Conservation (phyloP, 108 stramenopile species). For the Skeletonema marinoi region DNA sequence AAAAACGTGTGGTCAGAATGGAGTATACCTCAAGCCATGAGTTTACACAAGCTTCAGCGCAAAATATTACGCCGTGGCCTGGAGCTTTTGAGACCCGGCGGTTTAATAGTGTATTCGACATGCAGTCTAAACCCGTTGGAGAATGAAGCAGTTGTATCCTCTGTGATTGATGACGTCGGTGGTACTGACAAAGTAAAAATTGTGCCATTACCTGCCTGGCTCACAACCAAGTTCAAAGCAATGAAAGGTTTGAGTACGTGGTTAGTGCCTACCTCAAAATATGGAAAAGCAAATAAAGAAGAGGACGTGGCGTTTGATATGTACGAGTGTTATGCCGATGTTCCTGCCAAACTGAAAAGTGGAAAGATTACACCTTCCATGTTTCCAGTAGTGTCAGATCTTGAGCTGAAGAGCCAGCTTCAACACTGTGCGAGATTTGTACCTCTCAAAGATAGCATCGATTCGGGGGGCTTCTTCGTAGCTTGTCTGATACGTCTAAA, state of each 20-base stretch:
- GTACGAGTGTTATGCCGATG: constrained; percentile 4
- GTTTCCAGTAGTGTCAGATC: constrained; percentile 6
- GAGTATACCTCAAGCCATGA: constrained; percentile 44
- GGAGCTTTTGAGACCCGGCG: constrained; percentile 73
- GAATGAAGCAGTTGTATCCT: constrained; percentile 95
- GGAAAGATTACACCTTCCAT: constrained; percentile 8
- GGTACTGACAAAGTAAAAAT: constrained; percentile 7
- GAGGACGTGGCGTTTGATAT: not conserved
- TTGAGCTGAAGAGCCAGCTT: constrained; percentile 1
- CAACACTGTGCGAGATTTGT: constrained; percentile 3
- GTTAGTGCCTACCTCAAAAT: constrained; percentile 9
- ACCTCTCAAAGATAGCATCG: constrained; percentile 6
- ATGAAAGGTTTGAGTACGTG: constrained; percentile 4
- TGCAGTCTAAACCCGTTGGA: constrained; percentile 95
- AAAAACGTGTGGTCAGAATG: constrained; percentile 75
- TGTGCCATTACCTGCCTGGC: not conserved
- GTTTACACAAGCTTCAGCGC: constrained; percentile 77
- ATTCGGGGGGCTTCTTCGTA: constrained; percentile 18
- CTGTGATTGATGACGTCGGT: constrained; percentile 10
- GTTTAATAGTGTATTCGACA: constrained; percentile 91
- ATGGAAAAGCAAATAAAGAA: constrained; percentile 1
- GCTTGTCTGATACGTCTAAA: constrained; percentile 9
- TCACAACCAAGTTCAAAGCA: not conserved
- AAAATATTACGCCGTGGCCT: constrained; percentile 67
- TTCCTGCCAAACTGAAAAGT: constrained; percentile 3